These are phyloP conservation scores for Fusarium oxysporum DNA, from an alignment of 2,329 filamentous ascomycete genomes.

Conservation along the genomic window DNA sequence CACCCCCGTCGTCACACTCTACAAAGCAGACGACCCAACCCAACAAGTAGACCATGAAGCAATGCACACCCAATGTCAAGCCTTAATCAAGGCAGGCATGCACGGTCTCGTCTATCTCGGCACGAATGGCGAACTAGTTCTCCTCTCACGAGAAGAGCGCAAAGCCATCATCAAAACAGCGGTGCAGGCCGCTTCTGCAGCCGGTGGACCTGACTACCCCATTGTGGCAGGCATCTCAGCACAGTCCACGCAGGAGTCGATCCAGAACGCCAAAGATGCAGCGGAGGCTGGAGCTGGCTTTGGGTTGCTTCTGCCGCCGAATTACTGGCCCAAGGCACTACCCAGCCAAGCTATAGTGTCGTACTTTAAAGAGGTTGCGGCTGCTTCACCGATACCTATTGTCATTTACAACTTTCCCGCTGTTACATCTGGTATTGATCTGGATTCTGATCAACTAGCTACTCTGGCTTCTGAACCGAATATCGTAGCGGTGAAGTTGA, in stretches of 20 bases:
- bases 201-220: constrained; percentile 51
- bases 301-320: constrained; percentile 78
- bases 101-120: constrained; percentile 60
- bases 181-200: constrained; percentile 52
- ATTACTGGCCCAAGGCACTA: constrained; percentile 72
- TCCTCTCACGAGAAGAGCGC: constrained; percentile 56
- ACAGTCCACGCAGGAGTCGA: constrained; percentile 70
- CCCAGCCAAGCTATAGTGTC: constrained; percentile 65
- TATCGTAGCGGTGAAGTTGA: constrained; percentile 76
- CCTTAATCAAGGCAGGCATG: constrained; percentile 57
- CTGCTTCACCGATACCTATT: constrained; percentile 70
- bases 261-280: constrained; percentile 74
- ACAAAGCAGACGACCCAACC: constrained; percentile 52
- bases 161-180: constrained; percentile 55
- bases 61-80: constrained; percentile 56
- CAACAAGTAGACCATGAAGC: constrained; percentile 59
- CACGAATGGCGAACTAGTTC: constrained; percentile 60
- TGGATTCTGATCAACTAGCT: constrained; percentile 71
- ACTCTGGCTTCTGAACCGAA: constrained; percentile 70
- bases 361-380: constrained; percentile 74
- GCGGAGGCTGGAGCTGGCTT: constrained; percentile 77
- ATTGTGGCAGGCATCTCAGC: constrained; percentile 60
- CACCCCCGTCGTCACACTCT: constrained; percentile 60
- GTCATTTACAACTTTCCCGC: constrained; percentile 78
- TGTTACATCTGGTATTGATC: constrained; percentile 72